Evolutionary conservation across 148 eudicot species (phyloP), one percentile per base, ranked within the genome.

Genomic region (Heliosperma pusillum): DNA sequence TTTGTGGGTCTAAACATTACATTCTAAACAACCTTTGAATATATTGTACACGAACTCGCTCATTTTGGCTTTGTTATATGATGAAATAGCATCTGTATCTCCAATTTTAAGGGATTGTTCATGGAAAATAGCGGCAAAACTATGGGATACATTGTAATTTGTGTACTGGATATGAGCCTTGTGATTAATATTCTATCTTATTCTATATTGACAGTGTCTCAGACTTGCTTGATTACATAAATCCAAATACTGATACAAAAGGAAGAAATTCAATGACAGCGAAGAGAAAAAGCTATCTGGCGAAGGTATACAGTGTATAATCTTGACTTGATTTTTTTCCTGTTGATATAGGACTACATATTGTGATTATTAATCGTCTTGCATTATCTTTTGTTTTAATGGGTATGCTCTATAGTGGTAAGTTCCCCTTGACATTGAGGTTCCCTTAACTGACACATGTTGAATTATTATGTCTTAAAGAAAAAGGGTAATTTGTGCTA

Each of bases 141-240:
- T 26, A 20, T 62, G 26, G 22, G 5, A 7, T 47, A 59, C 36
- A 33, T 24, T 61, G 10, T 33, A 44, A 53, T 52, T 53, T 45
- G 50, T 45, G 11, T 47, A 47, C 16, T 11, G 53, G 53, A 2
- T 9, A 47, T 24, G 7, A 66, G 25, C 61, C 10, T 24, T 26
- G 29, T 79, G 71, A 72, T 29, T 80, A 25, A 61, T 33, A n/a
- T 22, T 19, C 80, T 5, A 15, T 42, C 42, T 72, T 77, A 7
- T 57, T 69, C 61, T 80, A 27, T 20, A 52, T 70, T 84, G 63
- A 36, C 91, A 94, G 98, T 84, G 98, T 94, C 80, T 91, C 98
- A n/a, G 98, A 96, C 86, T 87, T 96, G 95, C 97, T 96, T 58
- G 99, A 96, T 81, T 96, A 92, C 88, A 96, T 96, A 53, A 90